Conservation (phyloP, 345 rosid species). For the Gossypium ekmanianum region DNA sequence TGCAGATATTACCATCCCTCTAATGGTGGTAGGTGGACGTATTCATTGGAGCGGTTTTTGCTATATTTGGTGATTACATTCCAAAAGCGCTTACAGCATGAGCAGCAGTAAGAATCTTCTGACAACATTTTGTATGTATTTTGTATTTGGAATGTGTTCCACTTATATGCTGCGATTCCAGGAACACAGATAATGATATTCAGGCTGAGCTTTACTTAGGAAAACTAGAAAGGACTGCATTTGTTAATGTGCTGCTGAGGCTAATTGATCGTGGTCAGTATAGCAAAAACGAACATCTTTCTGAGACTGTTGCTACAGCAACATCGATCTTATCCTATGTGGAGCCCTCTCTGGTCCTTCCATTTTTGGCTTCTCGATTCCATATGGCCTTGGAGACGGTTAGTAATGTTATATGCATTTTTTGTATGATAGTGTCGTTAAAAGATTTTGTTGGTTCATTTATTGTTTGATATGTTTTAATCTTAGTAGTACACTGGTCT, state of each 20-base stretch:
- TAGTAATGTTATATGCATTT: conserved; percentile 32
- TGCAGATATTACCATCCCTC: conserved; percentile 96
- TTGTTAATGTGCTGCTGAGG: conserved; percentile 71
- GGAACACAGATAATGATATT: conserved; percentile 40
- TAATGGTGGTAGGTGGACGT: conserved; percentile 99
- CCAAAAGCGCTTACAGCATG: conserved; percentile 83
- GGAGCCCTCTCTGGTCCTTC: conserved; percentile 96
- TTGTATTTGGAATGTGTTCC: conserved; percentile 27
- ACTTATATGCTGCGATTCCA: conserved; percentile 34
- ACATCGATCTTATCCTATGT: conserved; percentile 87
- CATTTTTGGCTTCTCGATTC: conserved; percentile 87
- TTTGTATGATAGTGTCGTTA: not conserved
- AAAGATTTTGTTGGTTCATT: conserved; percentile 11
- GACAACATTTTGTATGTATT: conserved; percentile 11
- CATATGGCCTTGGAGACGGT: conserved; percentile 99
- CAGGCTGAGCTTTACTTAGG: conserved; percentile 49
- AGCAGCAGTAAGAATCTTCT: conserved; percentile 68
- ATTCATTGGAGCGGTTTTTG: conserved; percentile 85
- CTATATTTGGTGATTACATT: conserved; percentile 69
- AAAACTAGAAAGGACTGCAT: conserved; percentile 63
- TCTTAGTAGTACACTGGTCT: not conserved
- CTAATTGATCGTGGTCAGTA: conserved; percentile 97
- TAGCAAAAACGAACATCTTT: conserved; percentile 95
- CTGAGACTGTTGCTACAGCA: conserved; percentile 96
- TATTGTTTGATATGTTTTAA: not conserved